Percentiles rank a stretch among this genome's conserved stretches.
Evolutionary conservation across 2,329 filamentous ascomycete species (phyloP).

Genomic region (Aspergillus pseudoterreus): DNA sequence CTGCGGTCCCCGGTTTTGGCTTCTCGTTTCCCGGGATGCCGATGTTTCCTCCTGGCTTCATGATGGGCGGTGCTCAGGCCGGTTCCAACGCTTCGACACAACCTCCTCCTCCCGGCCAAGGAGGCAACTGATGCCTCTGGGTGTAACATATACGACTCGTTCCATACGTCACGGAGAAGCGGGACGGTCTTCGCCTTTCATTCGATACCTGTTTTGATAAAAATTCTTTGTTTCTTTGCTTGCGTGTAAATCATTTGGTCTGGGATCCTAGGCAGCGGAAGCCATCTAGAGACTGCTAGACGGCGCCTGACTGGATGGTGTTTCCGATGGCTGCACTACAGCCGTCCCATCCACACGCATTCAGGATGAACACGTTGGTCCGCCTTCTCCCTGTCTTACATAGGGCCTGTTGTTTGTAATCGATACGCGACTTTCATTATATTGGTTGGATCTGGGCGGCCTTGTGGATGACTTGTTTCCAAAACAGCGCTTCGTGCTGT

Average conservation of each 20-base stretch:
- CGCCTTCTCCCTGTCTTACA: background rate
- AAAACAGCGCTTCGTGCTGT: background rate
- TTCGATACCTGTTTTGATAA: constrained; percentile 19
- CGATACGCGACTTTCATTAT: background rate
- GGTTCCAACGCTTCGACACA: constrained; percentile 28
- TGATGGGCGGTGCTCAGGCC: constrained; percentile 38
- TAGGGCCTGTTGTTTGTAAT: background rate
- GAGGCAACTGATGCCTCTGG: constrained; percentile 14
- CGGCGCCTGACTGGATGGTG: background rate
- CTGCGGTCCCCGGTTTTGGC: constrained; percentile 53
- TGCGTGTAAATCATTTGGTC: constrained; percentile 12
- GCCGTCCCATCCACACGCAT: too few relatives aligned
- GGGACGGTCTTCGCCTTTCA: constrained; percentile 3
- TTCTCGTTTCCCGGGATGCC: constrained; percentile 51
- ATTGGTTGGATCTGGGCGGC: background rate
- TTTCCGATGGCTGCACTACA: too few relatives aligned
- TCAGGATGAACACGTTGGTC: too few relatives aligned
- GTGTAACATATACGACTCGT: constrained; percentile 4
- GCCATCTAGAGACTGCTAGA: background rate
- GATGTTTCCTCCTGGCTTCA: constrained; percentile 47
- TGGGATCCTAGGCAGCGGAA: constrained; percentile 6
- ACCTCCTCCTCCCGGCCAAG: constrained; percentile 38
- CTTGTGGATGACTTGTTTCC: background rate
- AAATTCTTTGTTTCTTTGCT: constrained; percentile 8
- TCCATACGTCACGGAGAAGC: background rate